These are phyloP conservation scores for Aspergillus aculeatinus DNA, from an alignment of 2,329 filamentous ascomycete species.

Conservation along the genomic window DNA sequence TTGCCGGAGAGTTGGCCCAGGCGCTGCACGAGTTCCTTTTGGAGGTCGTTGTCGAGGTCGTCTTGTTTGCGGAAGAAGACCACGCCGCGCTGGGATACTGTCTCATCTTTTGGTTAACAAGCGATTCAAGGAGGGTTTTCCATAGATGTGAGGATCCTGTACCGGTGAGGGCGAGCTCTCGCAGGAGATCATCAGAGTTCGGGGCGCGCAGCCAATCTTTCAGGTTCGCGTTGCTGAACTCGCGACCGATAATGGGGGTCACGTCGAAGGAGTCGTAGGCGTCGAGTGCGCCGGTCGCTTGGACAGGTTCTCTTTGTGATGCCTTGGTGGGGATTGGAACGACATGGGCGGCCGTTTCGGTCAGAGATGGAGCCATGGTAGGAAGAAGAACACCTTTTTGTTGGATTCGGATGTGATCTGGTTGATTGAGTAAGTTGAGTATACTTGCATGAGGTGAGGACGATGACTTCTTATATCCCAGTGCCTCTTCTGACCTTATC, in stretches of 20 bases:
- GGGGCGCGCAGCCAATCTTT: conserved; percentile 49
- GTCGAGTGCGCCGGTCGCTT: conserved; percentile 44
- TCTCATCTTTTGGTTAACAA: neutral
- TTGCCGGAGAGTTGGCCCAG: conserved; percentile 50
- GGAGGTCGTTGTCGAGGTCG: conserved; percentile 49
- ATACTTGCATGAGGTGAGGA: no score
- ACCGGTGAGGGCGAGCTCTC: conserved; percentile 39
- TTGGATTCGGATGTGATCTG: no score
- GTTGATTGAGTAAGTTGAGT: no score
- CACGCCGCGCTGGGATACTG: conserved; percentile 54
- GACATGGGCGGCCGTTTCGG: conserved; percentile 18
- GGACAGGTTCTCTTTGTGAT: conserved; percentile 32
- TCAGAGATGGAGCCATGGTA: conserved; percentile 24
- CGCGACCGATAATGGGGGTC: conserved; percentile 53
- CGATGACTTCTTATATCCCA: no score
- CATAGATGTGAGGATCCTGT: neutral
- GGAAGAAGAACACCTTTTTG: no score
- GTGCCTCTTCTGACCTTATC: no score
- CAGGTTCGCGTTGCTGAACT: conserved; percentile 46
- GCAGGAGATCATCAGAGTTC: conserved; percentile 36
- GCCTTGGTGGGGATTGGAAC: conserved; percentile 19
- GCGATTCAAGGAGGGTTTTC: neutral
- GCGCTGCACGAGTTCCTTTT: conserved; percentile 54
- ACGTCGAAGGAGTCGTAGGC: conserved; percentile 49
- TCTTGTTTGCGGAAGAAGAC: conserved; percentile 56